Evolutionary conservation across 139 green algal genomes (phyloP), one percentile per base, ranked within the genome.

Genomic region (Spirogloea muscicola): DNA sequence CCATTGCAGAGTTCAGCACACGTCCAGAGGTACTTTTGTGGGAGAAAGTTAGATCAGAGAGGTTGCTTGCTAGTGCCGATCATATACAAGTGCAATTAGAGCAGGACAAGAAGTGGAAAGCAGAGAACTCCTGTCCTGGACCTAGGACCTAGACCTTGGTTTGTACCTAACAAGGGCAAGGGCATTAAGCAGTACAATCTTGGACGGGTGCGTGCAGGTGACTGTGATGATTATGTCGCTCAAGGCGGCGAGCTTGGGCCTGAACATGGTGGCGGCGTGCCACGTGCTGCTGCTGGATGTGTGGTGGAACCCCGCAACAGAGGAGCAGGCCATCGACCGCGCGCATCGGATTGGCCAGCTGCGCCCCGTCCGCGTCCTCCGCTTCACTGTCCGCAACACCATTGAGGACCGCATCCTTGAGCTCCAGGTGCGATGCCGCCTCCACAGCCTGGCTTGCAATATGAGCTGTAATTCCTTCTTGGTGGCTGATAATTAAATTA

Each of bases 321-420:
- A 92, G 70, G 88, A 93, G 43, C 90, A 95, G 85, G 93, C 93
- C 70, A 96, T 97, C 31, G 92, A 97, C 84, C 65, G 93, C 1
- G 87, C 87, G 9, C 93, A 98, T 73, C 84, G 93, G 40, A 95
- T 97, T 34, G 92, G 92, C 44, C 77, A 86, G 61, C 77, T 37
- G 27, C 49, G 80, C 10, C 62, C 89, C 9, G 92, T 96, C 29
- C 60, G 88, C 18, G 91, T 96, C 31, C 91, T 83, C 6, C 85
- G 91, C 63, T 87, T 96, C 77, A 89, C 83, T 25, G 74, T 92
- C 2, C 72, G 80, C 7, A 86, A 79, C 73, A 90, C 83, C 6
- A 86, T 96, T 2, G 91, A 96, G 81, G 88, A 95, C 41, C 71
- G 86, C 16, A 94, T 96, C 60, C 65, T 96, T 62, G 64, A 55